A percentile compares a stretch with the other conserved stretches of the same genome.
Conservation (phyloP, 2,329 filamentous ascomycete species). For the Alternaria panax region DNA sequence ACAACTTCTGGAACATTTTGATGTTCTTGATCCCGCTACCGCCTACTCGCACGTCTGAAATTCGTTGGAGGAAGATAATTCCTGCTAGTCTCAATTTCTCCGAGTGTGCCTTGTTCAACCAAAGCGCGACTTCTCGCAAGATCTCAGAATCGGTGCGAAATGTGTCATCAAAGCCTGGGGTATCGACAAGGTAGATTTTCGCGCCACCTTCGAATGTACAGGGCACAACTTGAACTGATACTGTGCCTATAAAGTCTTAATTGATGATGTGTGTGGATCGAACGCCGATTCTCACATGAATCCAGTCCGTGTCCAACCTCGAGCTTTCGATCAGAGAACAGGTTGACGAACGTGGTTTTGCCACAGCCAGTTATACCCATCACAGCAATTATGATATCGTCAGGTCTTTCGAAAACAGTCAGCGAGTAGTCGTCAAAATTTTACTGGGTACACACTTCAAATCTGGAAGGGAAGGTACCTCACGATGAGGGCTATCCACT, state of each 20-base stretch:
- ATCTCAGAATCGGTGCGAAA: slow-evolving; percentile 55
- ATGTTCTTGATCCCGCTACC: slow-evolving; percentile 53
- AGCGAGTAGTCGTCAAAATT: not conserved
- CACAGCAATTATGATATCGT: slow-evolving; percentile 44
- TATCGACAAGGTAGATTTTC: slow-evolving; percentile 51
- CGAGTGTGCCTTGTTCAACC: slow-evolving; percentile 46
- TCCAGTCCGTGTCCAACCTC: slow-evolving; percentile 15
- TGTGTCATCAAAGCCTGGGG: slow-evolving; percentile 59
- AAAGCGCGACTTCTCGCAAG: slow-evolving; percentile 53
- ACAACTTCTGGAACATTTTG: slow-evolving; percentile 56
- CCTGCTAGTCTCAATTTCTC: slow-evolving; percentile 49
- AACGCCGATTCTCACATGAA: not conserved
- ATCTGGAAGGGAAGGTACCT: not conserved
- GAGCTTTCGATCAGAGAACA: slow-evolving; percentile 17
- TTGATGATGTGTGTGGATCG: too few species aligned
- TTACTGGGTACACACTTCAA: not conserved
- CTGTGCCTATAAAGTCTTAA: slow-evolving; percentile 7
- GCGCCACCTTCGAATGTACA: slow-evolving; percentile 5
- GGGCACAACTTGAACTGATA: slow-evolving; percentile 4
- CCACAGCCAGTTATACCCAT: slow-evolving; percentile 55
- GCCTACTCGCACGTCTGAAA: slow-evolving; percentile 52
- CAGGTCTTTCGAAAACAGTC: not conserved
- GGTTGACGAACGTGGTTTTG: slow-evolving; percentile 50
- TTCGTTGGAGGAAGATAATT: slow-evolving; percentile 58
- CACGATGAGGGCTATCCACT: slow-evolving; percentile 5